These are phyloP conservation scores for Brasilioporus rufonigricans DNA, from an alignment of 768 basidiomycete genomes.

Conservation along the genomic window DNA sequence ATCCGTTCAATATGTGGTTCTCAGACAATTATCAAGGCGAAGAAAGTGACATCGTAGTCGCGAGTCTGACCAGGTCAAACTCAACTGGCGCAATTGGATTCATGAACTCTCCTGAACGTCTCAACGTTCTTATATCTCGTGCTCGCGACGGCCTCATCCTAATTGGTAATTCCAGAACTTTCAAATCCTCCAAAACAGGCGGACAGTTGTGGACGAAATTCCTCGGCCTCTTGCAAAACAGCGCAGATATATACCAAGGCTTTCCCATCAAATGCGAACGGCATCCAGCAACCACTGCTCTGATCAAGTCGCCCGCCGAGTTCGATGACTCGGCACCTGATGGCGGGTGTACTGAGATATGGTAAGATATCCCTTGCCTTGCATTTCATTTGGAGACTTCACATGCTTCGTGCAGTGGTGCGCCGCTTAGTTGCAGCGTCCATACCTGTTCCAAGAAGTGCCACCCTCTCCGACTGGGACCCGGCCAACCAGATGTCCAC, in stretches of 20 bases:
- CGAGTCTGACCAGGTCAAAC: slow-evolving; percentile 62
- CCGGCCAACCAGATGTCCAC: slow-evolving; percentile 31
- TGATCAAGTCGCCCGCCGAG: slow-evolving; percentile 42
- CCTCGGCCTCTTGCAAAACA: slow-evolving; percentile 41
- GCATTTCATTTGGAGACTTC: neutral
- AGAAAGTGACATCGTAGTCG: slow-evolving; percentile 67
- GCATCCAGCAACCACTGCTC: slow-evolving; percentile 40
- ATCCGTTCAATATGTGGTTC: neutral
- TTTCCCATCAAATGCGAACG: slow-evolving; percentile 58
- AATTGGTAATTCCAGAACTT: slow-evolving; percentile 63
- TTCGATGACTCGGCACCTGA: slow-evolving; percentile 56
- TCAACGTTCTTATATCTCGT: slow-evolving; percentile 70
- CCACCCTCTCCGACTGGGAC: slow-evolving; percentile 54
- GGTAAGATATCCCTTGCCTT: slow-evolving; percentile 38
- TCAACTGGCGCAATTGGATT: slow-evolving; percentile 57
- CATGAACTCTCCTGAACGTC: slow-evolving; percentile 65
- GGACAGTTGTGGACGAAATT: slow-evolving; percentile 50
- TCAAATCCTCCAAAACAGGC: slow-evolving; percentile 49
- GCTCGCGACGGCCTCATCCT: slow-evolving; percentile 64
- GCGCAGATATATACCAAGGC: slow-evolving; percentile 53
- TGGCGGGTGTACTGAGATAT: slow-evolving; percentile 60
- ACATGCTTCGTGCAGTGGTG: slow-evolving; percentile 37
- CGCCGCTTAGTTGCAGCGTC: slow-evolving; percentile 45
- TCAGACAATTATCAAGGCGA: slow-evolving; percentile 78
- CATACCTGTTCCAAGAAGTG: slow-evolving; percentile 62